Percentiles rank a stretch among this genome's conserved stretches.
These are phyloP conservation scores for Penicillium riverlandense DNA, from an alignment of 495 filamentous ascomycete species.

Conservation along the genomic window DNA sequence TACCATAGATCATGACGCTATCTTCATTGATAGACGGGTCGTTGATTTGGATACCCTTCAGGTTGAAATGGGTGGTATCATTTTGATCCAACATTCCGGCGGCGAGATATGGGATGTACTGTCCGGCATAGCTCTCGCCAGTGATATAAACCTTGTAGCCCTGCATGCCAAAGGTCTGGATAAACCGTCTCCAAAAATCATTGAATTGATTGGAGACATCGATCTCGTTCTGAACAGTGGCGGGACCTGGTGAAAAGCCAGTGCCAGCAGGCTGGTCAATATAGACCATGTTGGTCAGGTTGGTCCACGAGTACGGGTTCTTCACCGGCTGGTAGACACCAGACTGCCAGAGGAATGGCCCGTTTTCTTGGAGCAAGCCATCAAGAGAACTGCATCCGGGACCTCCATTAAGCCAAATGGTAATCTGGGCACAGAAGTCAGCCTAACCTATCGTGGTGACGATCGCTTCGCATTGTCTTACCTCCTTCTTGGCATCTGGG, in stretches of 20 bases:
- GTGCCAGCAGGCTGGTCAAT: conserved; percentile 74
- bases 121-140: conserved; percentile 67
- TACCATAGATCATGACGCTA: conserved; percentile 30
- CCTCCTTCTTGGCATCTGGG: conserved; percentile 49
- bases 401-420: conserved; percentile 67
- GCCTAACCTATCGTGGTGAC: neutral
- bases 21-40: conserved; percentile 55
- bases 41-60: conserved; percentile 62
- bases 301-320: conserved; percentile 65
- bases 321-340: conserved; percentile 56
- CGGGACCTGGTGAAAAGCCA: conserved; percentile 58
- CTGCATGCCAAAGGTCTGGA: conserved; percentile 59
- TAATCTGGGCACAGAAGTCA: conserved; percentile 38
- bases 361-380: conserved; percentile 68
- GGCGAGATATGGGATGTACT: conserved; percentile 75
- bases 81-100: conserved; percentile 64
- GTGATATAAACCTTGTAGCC: conserved; percentile 59
- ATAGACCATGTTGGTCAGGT: conserved; percentile 70
- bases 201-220: conserved; percentile 63
- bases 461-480: conserved; percentile 42
- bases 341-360: conserved; percentile 67
- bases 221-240: conserved; percentile 54
- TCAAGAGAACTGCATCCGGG: conserved; percentile 63
- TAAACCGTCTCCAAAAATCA: conserved; percentile 62
- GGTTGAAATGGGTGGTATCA: conserved; percentile 58